Evolutionary conservation across 106 monocot genomes (phyloP), one percentile per base, ranked within the genome.

Genomic region (Dendrobium officinale): DNA sequence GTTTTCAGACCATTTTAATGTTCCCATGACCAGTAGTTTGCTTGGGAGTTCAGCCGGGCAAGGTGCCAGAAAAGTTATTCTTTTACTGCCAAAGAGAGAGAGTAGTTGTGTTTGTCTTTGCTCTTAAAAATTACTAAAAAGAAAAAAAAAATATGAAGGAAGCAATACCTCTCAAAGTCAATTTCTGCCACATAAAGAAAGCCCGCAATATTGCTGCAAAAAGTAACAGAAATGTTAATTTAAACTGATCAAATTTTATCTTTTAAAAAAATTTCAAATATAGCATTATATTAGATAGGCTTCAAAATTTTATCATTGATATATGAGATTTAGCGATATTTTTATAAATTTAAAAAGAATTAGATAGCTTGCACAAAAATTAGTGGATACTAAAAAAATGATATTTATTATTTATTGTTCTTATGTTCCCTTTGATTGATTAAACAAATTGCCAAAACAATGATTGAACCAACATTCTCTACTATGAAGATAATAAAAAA

Each of bases 141-240:
- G 9, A 64, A 64, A 64, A 64, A 64, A 64, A 58, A 58, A 64
- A 6, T 8, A 13, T 13, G 13, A 51, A 51, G 2, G 51, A 51
- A 51, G 64, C n/a, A 13, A 79, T 91, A 94, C 94, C 97, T 94
- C 19, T 92, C 91, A 20, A 88, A 85, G 85, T 98, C 98, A 45
- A 98, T 88, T 73, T 98, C 95, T 0, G 94, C 91, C 44, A 95
- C 84, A 43, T 87, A 95, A 68, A 98, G 87, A 80, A 95, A 95
- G 43, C 98, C 98, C 0, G 94, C 98, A 77, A 98, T 87, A 77
- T 98, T 98, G 88, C 98, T 98, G 91, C 85, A 75, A 72, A 16
- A 81, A 64, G 84, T 79, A 55, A 49, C 45, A 75, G 75, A 19
- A 44, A 82, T 54, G 76, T 85, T 27, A 79, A 74, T 64, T 26